Percentiles rank a stretch among this genome's conserved stretches.
Conservation (phyloP, 1,284 basidiomycete species). For the Pyrrhoderma noxium region DNA sequence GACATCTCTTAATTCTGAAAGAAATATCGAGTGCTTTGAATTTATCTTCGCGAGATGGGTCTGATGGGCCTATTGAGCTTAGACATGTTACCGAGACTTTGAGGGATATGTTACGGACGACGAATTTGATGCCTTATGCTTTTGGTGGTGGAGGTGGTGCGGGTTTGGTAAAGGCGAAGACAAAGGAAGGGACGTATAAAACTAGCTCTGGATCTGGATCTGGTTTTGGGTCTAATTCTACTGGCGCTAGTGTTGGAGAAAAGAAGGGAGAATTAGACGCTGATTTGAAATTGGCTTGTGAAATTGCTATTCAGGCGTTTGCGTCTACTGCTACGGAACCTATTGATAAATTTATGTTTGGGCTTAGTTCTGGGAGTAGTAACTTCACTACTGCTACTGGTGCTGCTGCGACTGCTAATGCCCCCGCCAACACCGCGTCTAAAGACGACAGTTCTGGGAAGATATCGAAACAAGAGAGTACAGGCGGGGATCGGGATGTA, state of each 20-base stretch:
- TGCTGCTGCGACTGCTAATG: slow-evolving; percentile 18
- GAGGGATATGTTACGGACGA: slow-evolving; percentile 66
- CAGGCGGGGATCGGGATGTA: slow-evolving; percentile 20
- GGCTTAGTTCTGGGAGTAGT: slow-evolving; percentile 31
- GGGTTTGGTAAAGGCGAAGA: no score
- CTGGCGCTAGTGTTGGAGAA: no score
- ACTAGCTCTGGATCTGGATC: no score
- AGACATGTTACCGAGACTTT: slow-evolving; percentile 66
- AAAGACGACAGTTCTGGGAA: background rate
- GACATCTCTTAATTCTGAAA: slow-evolving; percentile 87
- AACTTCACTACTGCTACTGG: slow-evolving; percentile 13
- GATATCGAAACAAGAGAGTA: no score
- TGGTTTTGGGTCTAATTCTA: no score
- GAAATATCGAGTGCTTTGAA: slow-evolving; percentile 79
- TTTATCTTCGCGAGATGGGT: slow-evolving; percentile 38
- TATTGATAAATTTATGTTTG: slow-evolving; percentile 52
- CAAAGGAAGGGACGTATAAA: no score
- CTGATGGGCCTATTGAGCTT: slow-evolving; percentile 29
- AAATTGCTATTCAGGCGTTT: slow-evolving; percentile 69
- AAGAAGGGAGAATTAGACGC: slow-evolving; percentile 70
- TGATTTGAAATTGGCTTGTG: slow-evolving; percentile 75
- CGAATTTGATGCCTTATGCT: slow-evolving; percentile 61
- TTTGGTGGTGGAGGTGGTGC: no score
- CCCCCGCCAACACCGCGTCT: slow-evolving; percentile 11
- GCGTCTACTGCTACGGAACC: slow-evolving; percentile 41